phyloP scores from a whole-genome alignment of 306 rosid genomes.

The Calophaca sinica region DNA sequence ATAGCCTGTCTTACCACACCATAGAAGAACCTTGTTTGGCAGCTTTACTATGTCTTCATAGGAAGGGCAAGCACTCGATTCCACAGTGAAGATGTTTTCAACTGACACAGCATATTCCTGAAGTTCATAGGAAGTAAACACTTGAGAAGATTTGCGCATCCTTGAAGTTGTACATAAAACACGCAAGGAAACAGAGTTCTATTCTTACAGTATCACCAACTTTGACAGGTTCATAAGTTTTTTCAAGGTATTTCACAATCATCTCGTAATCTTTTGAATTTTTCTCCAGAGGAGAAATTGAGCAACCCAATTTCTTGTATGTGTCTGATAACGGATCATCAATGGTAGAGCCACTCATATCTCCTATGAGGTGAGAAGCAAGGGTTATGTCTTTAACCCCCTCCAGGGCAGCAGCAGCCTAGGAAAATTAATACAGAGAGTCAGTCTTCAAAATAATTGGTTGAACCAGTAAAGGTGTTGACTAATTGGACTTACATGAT shows the following conservation, averaged over 20 bases:
- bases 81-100: slow-evolving; percentile 67
- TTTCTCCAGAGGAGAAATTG: slow-evolving; percentile 67
- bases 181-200: neutral
- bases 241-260: slow-evolving; percentile 80
- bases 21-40: slow-evolving; percentile 82
- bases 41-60: slow-evolving; percentile 71
- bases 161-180: neutral
- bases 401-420: slow-evolving; percentile 86
- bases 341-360: slow-evolving; percentile 76
- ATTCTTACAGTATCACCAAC: slow-evolving; percentile 72
- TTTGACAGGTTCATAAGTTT: slow-evolving; percentile 78
- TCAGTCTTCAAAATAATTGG: neutral
- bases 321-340: slow-evolving; percentile 78
- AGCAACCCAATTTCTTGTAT: slow-evolving; percentile 69
- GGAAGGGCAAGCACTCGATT: slow-evolving; percentile 61
- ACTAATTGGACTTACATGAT: slow-evolving; percentile 62
- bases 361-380: slow-evolving; percentile 81
- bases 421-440: neutral
- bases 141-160: neutral
- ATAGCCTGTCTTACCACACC: slow-evolving; percentile 77
- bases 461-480: slow-evolving; percentile 6
- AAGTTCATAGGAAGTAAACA: slow-evolving; percentile 34
- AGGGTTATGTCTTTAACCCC: slow-evolving; percentile 70
- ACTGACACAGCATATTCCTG: slow-evolving; percentile 78
- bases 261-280: slow-evolving; percentile 69